Percentiles rank a stretch among this genome's conserved stretches.
Conservation (phyloP, 352 stramenopile genomes). For the Pilasporangium apinafurcum region DNA sequence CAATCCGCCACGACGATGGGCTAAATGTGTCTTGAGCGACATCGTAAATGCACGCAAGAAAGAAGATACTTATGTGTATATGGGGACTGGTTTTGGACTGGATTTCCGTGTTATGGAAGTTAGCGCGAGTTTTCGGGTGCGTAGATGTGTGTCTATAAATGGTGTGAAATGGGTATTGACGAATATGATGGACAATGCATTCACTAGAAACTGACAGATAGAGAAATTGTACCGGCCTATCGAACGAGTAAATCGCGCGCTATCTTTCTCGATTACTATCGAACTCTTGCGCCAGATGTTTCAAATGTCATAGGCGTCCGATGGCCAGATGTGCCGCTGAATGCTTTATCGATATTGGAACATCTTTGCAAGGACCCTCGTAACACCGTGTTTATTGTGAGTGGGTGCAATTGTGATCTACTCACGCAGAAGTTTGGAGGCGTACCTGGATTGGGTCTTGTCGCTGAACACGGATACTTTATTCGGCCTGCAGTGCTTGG, state of each 20-base stretch:
- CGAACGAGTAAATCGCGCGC: conserved; percentile 73
- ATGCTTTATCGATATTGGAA: conserved; percentile 78
- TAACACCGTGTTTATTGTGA: conserved; percentile 98
- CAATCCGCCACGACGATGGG: conserved; percentile 65
- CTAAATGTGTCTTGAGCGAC: conserved; percentile 64
- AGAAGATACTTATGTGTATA: conserved; percentile 75
- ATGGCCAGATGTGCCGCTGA: conserved; percentile 75
- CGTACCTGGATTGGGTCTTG: conserved; percentile 94
- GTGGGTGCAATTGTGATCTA: conserved; percentile 94
- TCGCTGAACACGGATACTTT: conserved; percentile 98
- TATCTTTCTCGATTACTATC: conserved; percentile 98
- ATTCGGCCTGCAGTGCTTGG: conserved; percentile 65
- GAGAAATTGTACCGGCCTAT: conserved; percentile 55
- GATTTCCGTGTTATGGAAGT: conserved; percentile 96
- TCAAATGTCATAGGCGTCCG: conserved; percentile 68
- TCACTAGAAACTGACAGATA: conserved; percentile 74
- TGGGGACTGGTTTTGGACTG: conserved; percentile 93
- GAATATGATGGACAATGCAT: too few relatives aligned
- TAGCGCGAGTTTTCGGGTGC: conserved; percentile 85
- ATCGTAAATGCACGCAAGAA: conserved; percentile 78
- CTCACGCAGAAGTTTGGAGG: conserved; percentile 92
- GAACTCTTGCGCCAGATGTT: conserved; percentile 93
- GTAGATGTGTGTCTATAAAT: conserved; percentile 15
- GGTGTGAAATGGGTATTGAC: too few relatives aligned
- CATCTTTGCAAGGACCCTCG: conserved; percentile 91